Conservation (phyloP, 768 basidiomycete species). For the Russula earlei region DNA sequence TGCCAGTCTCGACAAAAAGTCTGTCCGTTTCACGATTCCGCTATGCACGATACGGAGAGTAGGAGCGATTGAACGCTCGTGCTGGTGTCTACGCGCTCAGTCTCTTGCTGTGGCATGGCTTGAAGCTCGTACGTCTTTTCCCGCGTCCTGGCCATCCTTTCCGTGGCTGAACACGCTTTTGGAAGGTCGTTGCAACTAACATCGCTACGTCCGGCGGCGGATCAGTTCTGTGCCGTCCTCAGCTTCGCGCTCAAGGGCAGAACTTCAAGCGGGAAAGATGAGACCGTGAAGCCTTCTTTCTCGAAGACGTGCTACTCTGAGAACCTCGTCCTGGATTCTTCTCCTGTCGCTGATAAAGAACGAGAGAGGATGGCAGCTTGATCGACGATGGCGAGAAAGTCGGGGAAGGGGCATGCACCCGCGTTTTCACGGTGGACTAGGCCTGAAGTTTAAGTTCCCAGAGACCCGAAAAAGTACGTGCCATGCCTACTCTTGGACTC, state of each 20-base stretch:
- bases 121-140: conserved; percentile 66
- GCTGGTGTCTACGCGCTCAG: conserved; percentile 96
- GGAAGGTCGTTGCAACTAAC: conserved; percentile 88
- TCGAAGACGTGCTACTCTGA: conserved; percentile 93
- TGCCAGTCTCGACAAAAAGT: conserved; percentile 83
- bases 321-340: conserved; percentile 54
- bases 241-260: conserved; percentile 83
- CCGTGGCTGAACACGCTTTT: not conserved
- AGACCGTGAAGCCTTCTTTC: conserved; percentile 81
- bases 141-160: not conserved
- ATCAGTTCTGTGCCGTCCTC: conserved; percentile 82
- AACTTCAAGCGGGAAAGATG: conserved; percentile 88
- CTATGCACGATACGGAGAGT: conserved; percentile 89
- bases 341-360: conserved; percentile 27
- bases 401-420: conserved; percentile 40
- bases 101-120: conserved; percentile 86
- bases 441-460: conserved; percentile 79
- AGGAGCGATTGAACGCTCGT: conserved; percentile 84
- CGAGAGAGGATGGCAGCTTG: conserved; percentile 49
- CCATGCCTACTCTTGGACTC: not conserved
- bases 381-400: conserved; percentile 56
- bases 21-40: conserved; percentile 84
- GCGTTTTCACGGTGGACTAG: conserved; percentile 71
- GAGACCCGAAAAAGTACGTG: conserved; percentile 81
- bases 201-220: conserved; percentile 85